Percentiles rank a stretch among this genome's conserved stretches.
Conservation (phyloP, 768 basidiomycete genomes). For the Lentinula detonsa region DNA sequence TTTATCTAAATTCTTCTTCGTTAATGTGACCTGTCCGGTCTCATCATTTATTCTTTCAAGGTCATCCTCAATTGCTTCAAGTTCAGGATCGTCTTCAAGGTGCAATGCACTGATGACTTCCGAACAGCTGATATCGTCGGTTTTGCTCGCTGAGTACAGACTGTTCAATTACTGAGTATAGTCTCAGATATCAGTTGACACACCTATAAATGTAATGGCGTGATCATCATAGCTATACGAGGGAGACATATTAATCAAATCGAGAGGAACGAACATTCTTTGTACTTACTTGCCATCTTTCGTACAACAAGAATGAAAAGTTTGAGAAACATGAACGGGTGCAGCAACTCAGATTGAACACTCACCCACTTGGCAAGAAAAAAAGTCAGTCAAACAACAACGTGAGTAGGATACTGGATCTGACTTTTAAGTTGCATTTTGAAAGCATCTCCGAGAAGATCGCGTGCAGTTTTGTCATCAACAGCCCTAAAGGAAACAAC, state of each 20-base stretch:
- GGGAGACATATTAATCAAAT: background rate
- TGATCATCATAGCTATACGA: constrained; percentile 45
- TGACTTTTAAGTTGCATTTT: constrained; percentile 56
- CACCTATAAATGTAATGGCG: constrained; percentile 58
- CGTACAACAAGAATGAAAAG: background rate
- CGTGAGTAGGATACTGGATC: constrained; percentile 11
- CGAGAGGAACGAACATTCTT: background rate
- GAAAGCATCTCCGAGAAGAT: constrained; percentile 61
- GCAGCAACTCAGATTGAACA: constrained; percentile 3
- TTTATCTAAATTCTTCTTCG: constrained; percentile 32
- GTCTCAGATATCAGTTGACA: constrained; percentile 5
- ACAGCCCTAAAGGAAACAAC: constrained; percentile 34
- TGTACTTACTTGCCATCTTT: constrained; percentile 52
- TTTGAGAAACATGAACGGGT: background rate
- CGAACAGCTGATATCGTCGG: constrained; percentile 57
- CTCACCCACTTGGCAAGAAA: constrained; percentile 34
- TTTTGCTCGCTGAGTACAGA: constrained; percentile 43
- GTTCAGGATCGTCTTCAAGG: constrained; percentile 46
- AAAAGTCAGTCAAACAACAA: constrained; percentile 3
- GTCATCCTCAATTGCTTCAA: constrained; percentile 42
- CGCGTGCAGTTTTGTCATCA: constrained; percentile 59
- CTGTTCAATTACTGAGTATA: background rate
- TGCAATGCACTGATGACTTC: constrained; percentile 47
- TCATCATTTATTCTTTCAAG: constrained; percentile 31
- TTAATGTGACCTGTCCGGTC: constrained; percentile 30